Evolutionary conservation across 148 eudicot genomes (phyloP).

Genomic region (Vaccinium darrowii): DNA sequence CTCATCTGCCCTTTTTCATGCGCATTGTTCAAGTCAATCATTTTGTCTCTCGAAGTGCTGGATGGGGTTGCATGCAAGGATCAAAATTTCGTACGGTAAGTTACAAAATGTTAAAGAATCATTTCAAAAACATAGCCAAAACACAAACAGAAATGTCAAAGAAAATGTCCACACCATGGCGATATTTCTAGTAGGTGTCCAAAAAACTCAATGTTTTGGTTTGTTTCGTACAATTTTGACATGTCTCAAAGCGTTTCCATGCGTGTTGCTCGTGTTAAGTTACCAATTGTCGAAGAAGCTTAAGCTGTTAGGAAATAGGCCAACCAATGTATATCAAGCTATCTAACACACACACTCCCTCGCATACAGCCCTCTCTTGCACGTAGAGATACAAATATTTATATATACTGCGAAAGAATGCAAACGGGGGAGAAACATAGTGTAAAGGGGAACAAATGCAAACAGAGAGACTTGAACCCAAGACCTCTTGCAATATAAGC

Average conservation of each 20-base stretch:
- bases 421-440: too few species aligned
- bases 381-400: too few species aligned
- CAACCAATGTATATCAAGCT: too few species aligned
- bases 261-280: background rate
- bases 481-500: too few species aligned
- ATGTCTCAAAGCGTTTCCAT: too few species aligned
- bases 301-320: too few species aligned
- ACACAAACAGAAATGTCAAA: background rate
- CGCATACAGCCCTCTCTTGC: too few species aligned
- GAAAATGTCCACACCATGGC: background rate
- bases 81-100: background rate
- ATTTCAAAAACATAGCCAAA: background rate
- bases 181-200: background rate
- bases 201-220: background rate
- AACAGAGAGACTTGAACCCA: too few species aligned
- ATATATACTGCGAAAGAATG: too few species aligned
- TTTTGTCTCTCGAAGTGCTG: background rate
- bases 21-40: background rate
- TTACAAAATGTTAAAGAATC: background rate
- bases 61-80: background rate
- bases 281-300: too few species aligned
- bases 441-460: too few species aligned
- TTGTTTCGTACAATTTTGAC: background rate
- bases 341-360: too few species aligned
- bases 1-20: background rate